Evolutionary conservation across 306 rosid species (phyloP).

Genomic region (Quercus engelmannii): DNA sequence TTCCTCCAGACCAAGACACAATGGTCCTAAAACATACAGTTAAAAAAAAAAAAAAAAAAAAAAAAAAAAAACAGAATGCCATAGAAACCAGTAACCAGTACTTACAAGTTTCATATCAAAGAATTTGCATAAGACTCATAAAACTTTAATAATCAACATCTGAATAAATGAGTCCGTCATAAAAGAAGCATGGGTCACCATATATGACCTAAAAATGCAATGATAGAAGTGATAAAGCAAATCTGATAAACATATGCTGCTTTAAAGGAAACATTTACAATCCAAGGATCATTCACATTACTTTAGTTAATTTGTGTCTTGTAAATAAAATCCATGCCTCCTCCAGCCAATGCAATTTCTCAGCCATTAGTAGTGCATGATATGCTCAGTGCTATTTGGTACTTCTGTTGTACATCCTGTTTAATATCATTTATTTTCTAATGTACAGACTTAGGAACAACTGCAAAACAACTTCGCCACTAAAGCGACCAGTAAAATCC

Average conservation of each 20-base stretch:
- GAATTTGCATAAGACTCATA: not conserved
- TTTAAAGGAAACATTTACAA: not conserved
- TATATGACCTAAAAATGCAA: not conserved
- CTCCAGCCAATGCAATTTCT: not conserved
- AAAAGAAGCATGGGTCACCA: not conserved
- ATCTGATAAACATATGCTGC: not conserved
- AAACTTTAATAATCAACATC: not conserved
- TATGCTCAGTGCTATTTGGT: not conserved
- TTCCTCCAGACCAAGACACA: no score
- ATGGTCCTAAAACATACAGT: no score
- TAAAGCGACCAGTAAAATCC: conserved; percentile 2
- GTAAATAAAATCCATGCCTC: not conserved
- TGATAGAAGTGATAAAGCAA: not conserved
- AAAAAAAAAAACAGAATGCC: no score
- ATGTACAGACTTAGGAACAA: conserved; percentile 1
- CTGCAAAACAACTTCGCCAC: not conserved
- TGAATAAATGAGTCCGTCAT: not conserved
- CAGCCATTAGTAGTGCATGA: not conserved
- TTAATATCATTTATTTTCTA: not conserved
- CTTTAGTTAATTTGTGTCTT: not conserved
- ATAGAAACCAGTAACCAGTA: no score
- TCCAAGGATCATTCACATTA: not conserved
- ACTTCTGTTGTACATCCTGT: not conserved
- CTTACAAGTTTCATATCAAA: no score
- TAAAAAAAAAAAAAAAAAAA: no score